A percentile compares a stretch with the other conserved stretches of the same genome.
Conservation (phyloP, 2,329 filamentous ascomycete genomes). For the Elsinoe ampelina region DNA sequence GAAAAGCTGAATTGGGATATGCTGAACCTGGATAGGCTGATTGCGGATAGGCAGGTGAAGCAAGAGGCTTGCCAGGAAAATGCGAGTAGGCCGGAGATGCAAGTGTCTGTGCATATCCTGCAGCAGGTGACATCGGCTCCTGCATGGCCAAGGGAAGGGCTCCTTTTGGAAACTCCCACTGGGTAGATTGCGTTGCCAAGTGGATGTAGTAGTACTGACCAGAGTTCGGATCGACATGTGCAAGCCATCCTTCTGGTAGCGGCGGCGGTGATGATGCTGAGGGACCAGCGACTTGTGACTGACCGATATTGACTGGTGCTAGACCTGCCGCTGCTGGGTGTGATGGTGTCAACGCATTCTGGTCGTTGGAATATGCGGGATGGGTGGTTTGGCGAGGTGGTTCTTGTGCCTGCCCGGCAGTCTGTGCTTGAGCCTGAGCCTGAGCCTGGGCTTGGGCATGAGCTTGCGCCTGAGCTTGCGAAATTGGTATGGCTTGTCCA, state of each 20-base stretch:
- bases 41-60: slow-evolving; percentile 68
- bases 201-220: slow-evolving; percentile 99
- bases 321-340: slow-evolving; percentile 25
- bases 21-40: slow-evolving; percentile 33
- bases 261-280: slow-evolving; percentile 73
- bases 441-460: slow-evolving; percentile 21
- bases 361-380: slow-evolving; percentile 85
- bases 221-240: slow-evolving; percentile 87
- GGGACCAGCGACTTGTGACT: slow-evolving; percentile 27
- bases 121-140: slow-evolving; percentile 72
- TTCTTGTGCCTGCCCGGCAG: slow-evolving; percentile 20
- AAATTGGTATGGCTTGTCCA: slow-evolving; percentile 25
- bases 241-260: slow-evolving; percentile 95
- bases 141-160: slow-evolving; percentile 83
- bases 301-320: slow-evolving; percentile 34
- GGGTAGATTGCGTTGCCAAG: slow-evolving; percentile 84
- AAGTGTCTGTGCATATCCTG: slow-evolving; percentile 39
- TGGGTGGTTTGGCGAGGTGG: slow-evolving; percentile 45
- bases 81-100: slow-evolving; percentile 37
- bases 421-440: slow-evolving; percentile 21
- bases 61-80: slow-evolving; percentile 56
- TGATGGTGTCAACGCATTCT: slow-evolving; percentile 24
- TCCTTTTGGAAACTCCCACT: slow-evolving; percentile 98
- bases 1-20: slow-evolving; percentile 46
- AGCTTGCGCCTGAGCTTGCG: slow-evolving; percentile 20